Evolutionary conservation across 352 stramenopile species (phyloP).

Genomic region (Phytopythium cucurbitacearum): DNA sequence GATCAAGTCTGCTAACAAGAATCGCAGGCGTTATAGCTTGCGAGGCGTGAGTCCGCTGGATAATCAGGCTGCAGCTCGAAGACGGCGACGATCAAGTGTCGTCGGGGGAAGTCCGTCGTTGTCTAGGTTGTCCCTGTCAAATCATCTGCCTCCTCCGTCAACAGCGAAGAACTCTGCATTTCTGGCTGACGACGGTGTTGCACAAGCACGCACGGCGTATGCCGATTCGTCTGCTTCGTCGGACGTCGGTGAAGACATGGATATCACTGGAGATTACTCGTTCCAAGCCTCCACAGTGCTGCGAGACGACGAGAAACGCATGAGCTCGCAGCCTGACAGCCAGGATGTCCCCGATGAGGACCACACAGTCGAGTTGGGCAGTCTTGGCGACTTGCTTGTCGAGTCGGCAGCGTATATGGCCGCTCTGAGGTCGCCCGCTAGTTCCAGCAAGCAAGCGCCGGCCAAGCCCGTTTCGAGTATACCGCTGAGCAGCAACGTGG

Average conservation of each 20-base stretch:
- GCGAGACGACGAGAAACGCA: slow-evolving; percentile 8
- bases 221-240: slow-evolving; percentile 77
- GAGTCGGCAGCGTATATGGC: slow-evolving; percentile 38
- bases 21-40: slow-evolving; percentile 53
- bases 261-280: slow-evolving; percentile 80
- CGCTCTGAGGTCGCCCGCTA: too few relatives aligned
- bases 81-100: slow-evolving; percentile 39
- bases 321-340: slow-evolving; percentile 4
- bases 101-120: slow-evolving; percentile 16
- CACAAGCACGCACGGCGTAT: slow-evolving; percentile 37
- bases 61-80: slow-evolving; percentile 58
- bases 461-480: background rate
- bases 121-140: slow-evolving; percentile 6
- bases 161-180: slow-evolving; percentile 37
- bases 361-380: slow-evolving; percentile 56
- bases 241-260: slow-evolving; percentile 81
- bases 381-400: slow-evolving; percentile 49
- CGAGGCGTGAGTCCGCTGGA: slow-evolving; percentile 78
- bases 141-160: background rate
- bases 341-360: slow-evolving; percentile 21
- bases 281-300: slow-evolving; percentile 27
- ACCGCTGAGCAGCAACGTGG: too few relatives aligned
- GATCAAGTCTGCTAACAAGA: slow-evolving; percentile 23
- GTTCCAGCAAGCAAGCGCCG: slow-evolving; percentile 2
- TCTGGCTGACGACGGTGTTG: slow-evolving; percentile 22